A percentile compares a stretch with the other conserved stretches of the same genome.
phyloP scores from a whole-genome alignment of 306 rosid genomes.

The Phaseolus lunatus region DNA sequence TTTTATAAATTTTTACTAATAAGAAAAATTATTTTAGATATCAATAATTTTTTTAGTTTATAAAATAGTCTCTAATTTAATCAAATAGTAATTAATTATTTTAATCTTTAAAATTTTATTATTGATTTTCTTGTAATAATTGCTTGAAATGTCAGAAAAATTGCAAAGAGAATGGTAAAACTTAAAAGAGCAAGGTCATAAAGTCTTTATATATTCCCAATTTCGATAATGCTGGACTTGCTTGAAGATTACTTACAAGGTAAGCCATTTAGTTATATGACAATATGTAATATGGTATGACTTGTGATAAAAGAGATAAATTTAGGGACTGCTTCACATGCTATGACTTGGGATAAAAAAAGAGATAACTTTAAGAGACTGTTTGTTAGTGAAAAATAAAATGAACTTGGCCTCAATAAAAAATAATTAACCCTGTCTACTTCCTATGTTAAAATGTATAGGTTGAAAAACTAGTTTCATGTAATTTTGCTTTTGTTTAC shows the following conservation, averaged over 20 bases:
- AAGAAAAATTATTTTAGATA: too few species aligned
- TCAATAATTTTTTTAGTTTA: too few species aligned
- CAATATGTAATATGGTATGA: too few species aligned
- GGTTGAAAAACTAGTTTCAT: not conserved
- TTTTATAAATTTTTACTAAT: too few species aligned
- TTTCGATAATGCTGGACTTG: conserved; percentile 93
- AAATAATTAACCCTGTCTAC: too few species aligned
- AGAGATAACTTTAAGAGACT: not conserved
- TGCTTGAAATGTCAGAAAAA: conserved; percentile 92
- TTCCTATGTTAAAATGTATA: too few species aligned
- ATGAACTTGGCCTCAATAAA: not conserved
- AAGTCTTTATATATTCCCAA: conserved; percentile 94
- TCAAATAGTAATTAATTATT: too few species aligned
- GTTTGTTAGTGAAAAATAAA: not conserved
- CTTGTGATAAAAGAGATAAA: too few species aligned
- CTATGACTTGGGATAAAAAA: not conserved
- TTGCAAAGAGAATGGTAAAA: conserved; percentile 95
- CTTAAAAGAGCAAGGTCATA: conserved; percentile 95
- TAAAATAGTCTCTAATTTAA: too few species aligned
- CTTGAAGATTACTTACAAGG: conserved; percentile 96
- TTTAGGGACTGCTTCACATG: too few species aligned
- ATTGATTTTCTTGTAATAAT: too few species aligned
- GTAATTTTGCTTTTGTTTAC: not conserved
- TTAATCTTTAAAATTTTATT: too few species aligned
- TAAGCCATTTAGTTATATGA: conserved; percentile 34